Evolutionary conservation across 2,329 filamentous ascomycete genomes (phyloP), one percentile per base, ranked within the genome.

Genomic region (Colletotrichum zoysiae): DNA sequence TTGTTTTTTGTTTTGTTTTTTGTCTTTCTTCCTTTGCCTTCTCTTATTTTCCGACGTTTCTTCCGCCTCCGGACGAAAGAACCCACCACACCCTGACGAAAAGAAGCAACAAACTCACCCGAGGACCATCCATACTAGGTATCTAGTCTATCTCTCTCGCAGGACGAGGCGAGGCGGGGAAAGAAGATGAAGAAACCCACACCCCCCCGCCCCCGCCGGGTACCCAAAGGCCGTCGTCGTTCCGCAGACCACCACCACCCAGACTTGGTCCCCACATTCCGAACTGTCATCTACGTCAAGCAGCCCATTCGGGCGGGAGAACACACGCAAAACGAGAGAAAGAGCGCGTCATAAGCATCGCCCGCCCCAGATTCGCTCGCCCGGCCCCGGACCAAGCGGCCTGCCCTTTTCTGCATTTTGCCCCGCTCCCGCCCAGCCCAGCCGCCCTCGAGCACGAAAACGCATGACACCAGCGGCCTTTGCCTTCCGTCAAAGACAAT

Each of bases 371-470:
- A 62, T 33, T 48, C 20, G 42, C 58, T 46, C 58, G 58, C 42
- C 46, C 58, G 58, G 58, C 23, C 42, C 26, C 58, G 58, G 20
- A 48, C 58, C 59, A 30, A 3, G 30, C 30, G 30, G 59, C 44
- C 44, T 40, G n/a, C 23, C 30, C 44, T 40, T 20, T 4, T n/a
- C 11, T 40, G 35, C 38, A n/a, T 26, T 14, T 57, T 26, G 33
- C n/a, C 11, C 35, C 26, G 12, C 33, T 62, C 16, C 14, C 20
- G n/a, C n/a, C 46, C 30, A 35, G n/a, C n/a, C 46, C 30, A 35
- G 46, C 59, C 44, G 12, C 33, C 35, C 38, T n/a, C 14, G 16
- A 40, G 16, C n/a, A 51, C 46, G 18, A 51, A 33, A 51, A 51
- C 33, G 23, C 30, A 23, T 12, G 33, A 51, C 33, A 44, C 33